Conservation (phyloP, 805 yeast genomes). For the Candida vaughaniae region DNA sequence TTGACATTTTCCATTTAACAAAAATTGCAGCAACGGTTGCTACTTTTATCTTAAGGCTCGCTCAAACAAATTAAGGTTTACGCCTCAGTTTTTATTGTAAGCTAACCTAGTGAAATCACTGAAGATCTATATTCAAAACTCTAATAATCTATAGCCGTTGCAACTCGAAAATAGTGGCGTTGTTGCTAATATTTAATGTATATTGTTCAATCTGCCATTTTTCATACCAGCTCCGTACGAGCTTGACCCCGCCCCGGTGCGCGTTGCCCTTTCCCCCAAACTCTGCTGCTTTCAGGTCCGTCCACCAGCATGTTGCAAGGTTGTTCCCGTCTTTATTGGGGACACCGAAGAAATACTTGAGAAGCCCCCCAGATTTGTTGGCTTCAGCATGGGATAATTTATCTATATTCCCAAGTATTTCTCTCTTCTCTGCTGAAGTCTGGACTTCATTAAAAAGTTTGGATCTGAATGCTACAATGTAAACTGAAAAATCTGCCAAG, state of each 20-base stretch:
- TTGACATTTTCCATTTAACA: no score
- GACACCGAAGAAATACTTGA: slow-evolving; percentile 40
- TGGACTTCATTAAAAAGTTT: slow-evolving; percentile 25
- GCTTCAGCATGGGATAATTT: slow-evolving; percentile 35
- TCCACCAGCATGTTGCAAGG: slow-evolving; percentile 43
- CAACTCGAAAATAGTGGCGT: neutral
- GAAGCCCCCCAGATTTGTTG: slow-evolving; percentile 33
- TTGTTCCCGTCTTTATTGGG: slow-evolving; percentile 33
- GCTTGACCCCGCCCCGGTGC: slow-evolving; percentile 30
- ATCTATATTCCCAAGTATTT: slow-evolving; percentile 27
- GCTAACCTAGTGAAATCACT: no score
- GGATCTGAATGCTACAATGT: slow-evolving; percentile 36
- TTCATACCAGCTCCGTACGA: slow-evolving; percentile 31
- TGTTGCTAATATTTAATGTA: slow-evolving; percentile 1
- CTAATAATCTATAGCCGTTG: no score
- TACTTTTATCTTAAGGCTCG: neutral
- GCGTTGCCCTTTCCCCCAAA: slow-evolving; percentile 24
- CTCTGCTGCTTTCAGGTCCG: slow-evolving; percentile 24
- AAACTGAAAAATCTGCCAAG: slow-evolving; percentile 18
- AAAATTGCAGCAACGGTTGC: neutral
- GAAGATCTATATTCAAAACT: no score
- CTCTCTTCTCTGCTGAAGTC: slow-evolving; percentile 21
- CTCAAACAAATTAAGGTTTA: no score
- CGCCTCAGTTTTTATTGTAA: no score
- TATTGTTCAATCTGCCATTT: slow-evolving; percentile 38